These are phyloP conservation scores for Gastrolobium villosum DNA, from an alignment of 306 rosid species.

Conservation along the genomic window DNA sequence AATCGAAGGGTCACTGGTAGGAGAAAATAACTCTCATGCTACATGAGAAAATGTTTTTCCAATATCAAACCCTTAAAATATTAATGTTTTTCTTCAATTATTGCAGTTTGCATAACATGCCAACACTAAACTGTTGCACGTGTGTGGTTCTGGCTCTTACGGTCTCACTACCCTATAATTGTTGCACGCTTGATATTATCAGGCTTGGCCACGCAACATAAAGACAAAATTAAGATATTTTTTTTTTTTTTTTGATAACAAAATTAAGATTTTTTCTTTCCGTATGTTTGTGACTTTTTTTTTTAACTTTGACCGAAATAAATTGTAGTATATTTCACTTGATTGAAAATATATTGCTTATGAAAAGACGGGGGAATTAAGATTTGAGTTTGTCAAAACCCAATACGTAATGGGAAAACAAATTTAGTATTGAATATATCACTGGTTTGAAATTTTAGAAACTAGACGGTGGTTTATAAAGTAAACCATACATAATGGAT, in stretches of 20 bases:
- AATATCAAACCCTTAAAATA: neutral
- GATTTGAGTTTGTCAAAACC: constrained; percentile 17
- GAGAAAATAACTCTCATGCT: too few relatives aligned
- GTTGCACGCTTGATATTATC: constrained; percentile 39
- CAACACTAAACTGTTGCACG: constrained; percentile 40
- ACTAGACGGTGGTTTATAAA: neutral
- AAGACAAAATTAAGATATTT: constrained; percentile 43
- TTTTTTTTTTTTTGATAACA: constrained; percentile 30
- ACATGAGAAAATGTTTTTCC: too few relatives aligned
- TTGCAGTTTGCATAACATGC: constrained; percentile 39
- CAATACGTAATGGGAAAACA: neutral
- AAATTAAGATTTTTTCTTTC: constrained; percentile 23
- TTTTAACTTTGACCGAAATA: constrained; percentile 13
- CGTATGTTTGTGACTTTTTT: neutral
- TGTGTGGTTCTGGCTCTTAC: constrained; percentile 33
- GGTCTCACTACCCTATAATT: constrained; percentile 31
- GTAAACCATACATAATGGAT: neutral
- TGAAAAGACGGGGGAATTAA: neutral
- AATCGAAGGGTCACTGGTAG: too few relatives aligned
- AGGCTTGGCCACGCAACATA: constrained; percentile 1
- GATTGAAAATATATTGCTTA: neutral
- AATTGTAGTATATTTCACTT: neutral
- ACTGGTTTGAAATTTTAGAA: neutral
- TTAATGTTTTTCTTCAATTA: constrained; percentile 37
- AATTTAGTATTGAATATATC: neutral